Evolutionary conservation across 78 protist genomes (phyloP).

Genomic region (Guillardia theta): DNA sequence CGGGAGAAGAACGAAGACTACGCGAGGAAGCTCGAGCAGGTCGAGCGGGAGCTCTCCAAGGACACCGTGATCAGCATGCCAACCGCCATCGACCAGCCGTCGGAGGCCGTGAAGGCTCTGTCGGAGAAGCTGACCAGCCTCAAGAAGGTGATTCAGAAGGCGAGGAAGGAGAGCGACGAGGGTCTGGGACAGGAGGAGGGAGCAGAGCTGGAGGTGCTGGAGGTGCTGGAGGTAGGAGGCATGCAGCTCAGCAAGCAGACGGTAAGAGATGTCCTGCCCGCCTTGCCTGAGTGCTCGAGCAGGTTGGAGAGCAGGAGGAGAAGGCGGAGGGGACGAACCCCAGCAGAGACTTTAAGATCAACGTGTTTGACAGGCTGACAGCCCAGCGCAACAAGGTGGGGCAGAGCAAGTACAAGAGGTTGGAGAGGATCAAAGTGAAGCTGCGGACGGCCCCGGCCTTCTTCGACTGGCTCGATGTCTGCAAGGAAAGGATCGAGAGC

Average conservation of each 20-base stretch:
- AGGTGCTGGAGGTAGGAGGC: not conserved
- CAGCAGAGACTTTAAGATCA: not conserved
- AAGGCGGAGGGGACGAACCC: not conserved
- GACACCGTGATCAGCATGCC: not conserved
- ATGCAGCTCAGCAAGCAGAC: not conserved
- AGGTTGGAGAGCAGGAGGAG: not conserved
- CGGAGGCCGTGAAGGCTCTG: not conserved
- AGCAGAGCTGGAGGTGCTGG: not conserved
- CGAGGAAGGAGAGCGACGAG: not conserved
- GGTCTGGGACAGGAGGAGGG: not conserved
- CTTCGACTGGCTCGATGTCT: not conserved
- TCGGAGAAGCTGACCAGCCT: not conserved
- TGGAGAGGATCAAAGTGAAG: not conserved
- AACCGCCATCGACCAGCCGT: not conserved
- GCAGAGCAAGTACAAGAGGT: constrained; percentile 29
- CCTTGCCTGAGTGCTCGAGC: not conserved
- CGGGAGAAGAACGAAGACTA: not conserved
- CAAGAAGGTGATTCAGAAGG: not conserved
- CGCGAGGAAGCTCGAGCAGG: not conserved
- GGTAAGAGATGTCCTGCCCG: not conserved
- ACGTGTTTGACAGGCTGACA: constrained; percentile 1
- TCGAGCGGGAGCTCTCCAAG: not conserved
- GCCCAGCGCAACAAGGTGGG: constrained; percentile 22
- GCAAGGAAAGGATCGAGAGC: not conserved
- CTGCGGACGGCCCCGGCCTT: not conserved